A percentile compares a stretch with the other conserved stretches of the same genome.
Evolutionary conservation across 148 eudicot genomes (phyloP).

Genomic region (Bassia scoparia): DNA sequence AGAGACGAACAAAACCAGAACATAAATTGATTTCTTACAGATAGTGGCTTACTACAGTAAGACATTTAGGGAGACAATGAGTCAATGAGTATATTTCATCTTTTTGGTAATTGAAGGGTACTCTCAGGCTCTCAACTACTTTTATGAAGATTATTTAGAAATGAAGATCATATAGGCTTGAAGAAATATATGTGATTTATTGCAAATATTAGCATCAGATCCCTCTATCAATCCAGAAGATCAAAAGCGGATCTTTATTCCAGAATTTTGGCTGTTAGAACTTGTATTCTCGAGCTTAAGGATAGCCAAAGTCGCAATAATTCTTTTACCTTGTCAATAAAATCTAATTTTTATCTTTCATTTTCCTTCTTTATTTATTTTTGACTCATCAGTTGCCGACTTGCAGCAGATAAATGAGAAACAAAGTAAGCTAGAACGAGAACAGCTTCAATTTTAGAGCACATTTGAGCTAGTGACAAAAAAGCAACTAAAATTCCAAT

Average conservation of each 20-base stretch:
- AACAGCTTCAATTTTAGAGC: too few relatives aligned
- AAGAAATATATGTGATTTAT: not conserved
- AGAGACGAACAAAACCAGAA: slow-evolving; percentile 11
- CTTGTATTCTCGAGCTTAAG: not conserved
- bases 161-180: not conserved
- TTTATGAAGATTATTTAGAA: not conserved
- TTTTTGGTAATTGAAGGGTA: not conserved
- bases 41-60: not conserved
- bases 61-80: not conserved
- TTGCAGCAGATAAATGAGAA: too few relatives aligned
- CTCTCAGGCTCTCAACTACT: not conserved
- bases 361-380: too few relatives aligned
- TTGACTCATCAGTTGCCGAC: too few relatives aligned
- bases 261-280: too few relatives aligned
- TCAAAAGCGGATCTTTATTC: not conserved
- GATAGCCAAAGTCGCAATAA: not conserved
- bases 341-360: too few relatives aligned
- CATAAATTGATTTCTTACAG: slow-evolving; percentile 1
- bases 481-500: too few relatives aligned
- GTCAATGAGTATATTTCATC: not conserved
- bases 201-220: not conserved
- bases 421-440: not conserved
- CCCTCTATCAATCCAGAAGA: not conserved
- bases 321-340: not conserved
- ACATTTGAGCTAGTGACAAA: too few relatives aligned